Base-by-base conservation (phyloP, 2,329 filamentous ascomycete species). In the Scleromitrula shiraiana region DNA sequence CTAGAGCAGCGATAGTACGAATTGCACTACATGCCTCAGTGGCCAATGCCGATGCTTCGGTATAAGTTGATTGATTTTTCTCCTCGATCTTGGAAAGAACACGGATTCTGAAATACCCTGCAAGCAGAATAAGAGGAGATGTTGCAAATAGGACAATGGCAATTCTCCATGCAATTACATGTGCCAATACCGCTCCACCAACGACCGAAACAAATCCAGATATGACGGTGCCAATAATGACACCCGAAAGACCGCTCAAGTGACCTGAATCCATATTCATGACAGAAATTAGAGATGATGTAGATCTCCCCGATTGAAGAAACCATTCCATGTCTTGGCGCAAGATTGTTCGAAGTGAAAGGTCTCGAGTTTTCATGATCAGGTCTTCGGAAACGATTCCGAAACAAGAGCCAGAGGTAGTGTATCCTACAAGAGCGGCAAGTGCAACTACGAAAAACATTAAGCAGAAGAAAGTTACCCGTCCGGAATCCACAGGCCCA, bases 111-210 rank as follows among this genome's bases (percentile, higher is more conserved):
- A 88, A 78, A 53, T 85, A 74, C 0, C 85, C 84, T 0, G 82
- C 75, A 1, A 79, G 80, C 0, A 89, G 70, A 5, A 88, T 74
- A 8, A 88, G 65, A 0, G 85, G 85, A 0, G 88, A 78, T 7
- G 78, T 72, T 0, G 83, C 75, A 5, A 89, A 70, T 46, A 82
- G 83, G 3, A 89, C 84, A 12, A 89, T 66, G 0, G 83, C 83
- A 52, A 89, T 86, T 59, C 79, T 83, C 85, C 85, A 89, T 2
- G 82, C 82, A 39, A 89, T 71, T 37, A 87, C 77, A 53, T 85
- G 82, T 0, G 83, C 79, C 8, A 88, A 61, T 24, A 84, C 76
- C 46, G 88, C 80, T 1, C 80, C 82, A 0, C 76, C 78, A 14
- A 87, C 53, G 23, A 88, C 77, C 62, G 85, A 87, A 53, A 88